Base-by-base conservation (phyloP, 2,329 filamentous ascomycete species). In the Hypoxylon sp. region DNA sequence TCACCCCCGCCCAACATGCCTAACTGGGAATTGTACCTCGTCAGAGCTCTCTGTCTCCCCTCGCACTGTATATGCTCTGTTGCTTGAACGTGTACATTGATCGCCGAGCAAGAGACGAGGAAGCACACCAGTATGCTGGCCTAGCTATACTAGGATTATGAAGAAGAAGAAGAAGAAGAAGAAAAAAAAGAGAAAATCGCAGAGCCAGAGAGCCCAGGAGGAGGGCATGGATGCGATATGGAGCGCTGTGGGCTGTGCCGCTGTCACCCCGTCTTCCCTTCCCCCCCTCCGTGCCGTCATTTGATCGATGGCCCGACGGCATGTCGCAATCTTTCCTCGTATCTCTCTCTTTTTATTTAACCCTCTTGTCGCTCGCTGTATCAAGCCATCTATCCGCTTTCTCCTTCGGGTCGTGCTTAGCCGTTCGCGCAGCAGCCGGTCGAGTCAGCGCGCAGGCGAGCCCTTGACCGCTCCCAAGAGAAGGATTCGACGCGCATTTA, bases 251-350 rank as follows among this genome's bases (percentile, higher is more conserved):
- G 27, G 27, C 55, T 33, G 7, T 47, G 4, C 31, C 31, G 9
- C 31, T 9, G 31, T 11, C 5, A 33, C 29, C 9, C 18, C 35
- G 23, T 24, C 37, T 31, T 41, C 52, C 42, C 54, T 50, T 55
- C 56, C 51, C 55, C 61, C 43, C 46, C 55, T 62, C 61, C 61
- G 61, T 63, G 21, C 61, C 61, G 61, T 58, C 51, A 62, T 59
- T 59, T 61, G 58, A 55, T 59, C 51, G 41, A 56, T 55, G 46
- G 46, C 41, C 61, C 55, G 61, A 62, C 58, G 61, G 58, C 58
- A 62, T 62, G 61, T 64, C 55, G 58, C 52, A 62, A 62, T 64
- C 52, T 64, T n/a, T n/a, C 48, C 55, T 62, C 23, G 37, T 58
- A 48, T 35, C n/a, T 43, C 31, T 35, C n/a, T n/a, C n/a, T n/a